Percentiles rank a stretch among this genome's conserved stretches.
Evolutionary conservation across 2,329 filamentous ascomycete genomes (phyloP).

Genomic region (Diaporthe citrichinensis): DNA sequence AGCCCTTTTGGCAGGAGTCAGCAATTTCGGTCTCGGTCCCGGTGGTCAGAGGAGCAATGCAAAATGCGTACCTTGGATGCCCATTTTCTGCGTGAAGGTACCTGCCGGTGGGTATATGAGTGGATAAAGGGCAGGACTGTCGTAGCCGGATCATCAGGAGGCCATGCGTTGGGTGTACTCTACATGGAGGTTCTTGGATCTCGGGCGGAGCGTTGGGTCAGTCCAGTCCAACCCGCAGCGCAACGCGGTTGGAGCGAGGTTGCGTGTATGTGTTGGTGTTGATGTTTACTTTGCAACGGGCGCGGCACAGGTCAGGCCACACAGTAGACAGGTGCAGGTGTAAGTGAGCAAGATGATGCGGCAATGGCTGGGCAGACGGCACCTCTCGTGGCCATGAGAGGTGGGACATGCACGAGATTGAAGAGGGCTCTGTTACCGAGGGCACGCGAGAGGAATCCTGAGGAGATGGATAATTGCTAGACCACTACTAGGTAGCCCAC

Average conservation of each 20-base stretch:
- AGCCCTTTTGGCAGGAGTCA: constrained; percentile 70
- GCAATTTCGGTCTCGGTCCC: not conserved
- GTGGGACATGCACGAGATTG: not conserved
- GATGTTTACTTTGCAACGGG: constrained; percentile 28
- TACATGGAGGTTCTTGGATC: not conserved
- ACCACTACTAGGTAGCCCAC: constrained; percentile 3
- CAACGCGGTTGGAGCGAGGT: not conserved
- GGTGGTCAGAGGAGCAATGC: no score
- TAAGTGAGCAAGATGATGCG: constrained; percentile 2
- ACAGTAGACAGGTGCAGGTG: not conserved
- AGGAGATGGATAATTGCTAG: not conserved
- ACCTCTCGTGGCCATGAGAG: not conserved
- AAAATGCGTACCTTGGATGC: constrained; percentile 47
- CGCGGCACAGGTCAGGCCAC: constrained; percentile 6
- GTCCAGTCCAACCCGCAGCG: not conserved
- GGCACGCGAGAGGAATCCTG: not conserved
- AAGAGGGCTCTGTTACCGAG: not conserved
- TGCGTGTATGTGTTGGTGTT: not conserved
- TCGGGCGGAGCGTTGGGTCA: not conserved
- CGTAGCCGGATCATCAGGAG: constrained; percentile 1
- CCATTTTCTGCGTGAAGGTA: constrained; percentile 40
- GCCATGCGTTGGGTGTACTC: constrained; percentile 21
- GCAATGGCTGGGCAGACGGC: not conserved
- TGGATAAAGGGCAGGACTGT: not conserved
- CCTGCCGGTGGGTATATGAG: not conserved